Conservation (phyloP, 805 yeast species). For the Candida dajiaensis region DNA sequence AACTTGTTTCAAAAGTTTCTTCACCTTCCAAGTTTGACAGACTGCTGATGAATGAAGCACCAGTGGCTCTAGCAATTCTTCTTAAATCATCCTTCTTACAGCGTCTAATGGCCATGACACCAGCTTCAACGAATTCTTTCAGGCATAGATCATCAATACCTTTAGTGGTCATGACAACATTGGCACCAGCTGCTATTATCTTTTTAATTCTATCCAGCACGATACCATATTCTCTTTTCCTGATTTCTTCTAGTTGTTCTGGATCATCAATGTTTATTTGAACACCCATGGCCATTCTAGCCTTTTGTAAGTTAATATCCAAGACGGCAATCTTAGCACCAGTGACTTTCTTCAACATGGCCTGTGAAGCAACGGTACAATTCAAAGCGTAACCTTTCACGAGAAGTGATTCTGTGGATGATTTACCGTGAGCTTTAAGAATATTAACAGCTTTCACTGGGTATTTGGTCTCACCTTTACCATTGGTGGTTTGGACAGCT, state of each 20-base stretch:
- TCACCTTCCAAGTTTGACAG: constrained; percentile 92
- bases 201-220: constrained; percentile 65
- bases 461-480: constrained; percentile 82
- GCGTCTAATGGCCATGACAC: constrained; percentile 88
- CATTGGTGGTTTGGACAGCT: constrained; percentile 86
- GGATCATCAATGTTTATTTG: constrained; percentile 97
- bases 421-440: constrained; percentile 94
- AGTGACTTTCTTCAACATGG: constrained; percentile 72
- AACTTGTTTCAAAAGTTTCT: constrained; percentile 73
- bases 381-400: constrained; percentile 94
- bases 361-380: constrained; percentile 96
- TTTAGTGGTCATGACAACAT: constrained; percentile 91
- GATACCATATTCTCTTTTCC: constrained; percentile 86
- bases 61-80: constrained; percentile 96
- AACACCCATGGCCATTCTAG: constrained; percentile 97
- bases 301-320: constrained; percentile 91
- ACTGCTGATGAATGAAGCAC: constrained; percentile 83
- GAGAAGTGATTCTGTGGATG: constrained; percentile 77
- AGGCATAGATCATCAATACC: constrained; percentile 97
- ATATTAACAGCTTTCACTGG: constrained; percentile 97
- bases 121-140: constrained; percentile 84
- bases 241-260: constrained; percentile 88
- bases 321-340: constrained; percentile 82
- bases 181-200: constrained; percentile 80
- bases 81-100: constrained; percentile 95